Evolutionary conservation across 2,329 filamentous ascomycete species (phyloP).

Genomic region (Aureobasidium lini): DNA sequence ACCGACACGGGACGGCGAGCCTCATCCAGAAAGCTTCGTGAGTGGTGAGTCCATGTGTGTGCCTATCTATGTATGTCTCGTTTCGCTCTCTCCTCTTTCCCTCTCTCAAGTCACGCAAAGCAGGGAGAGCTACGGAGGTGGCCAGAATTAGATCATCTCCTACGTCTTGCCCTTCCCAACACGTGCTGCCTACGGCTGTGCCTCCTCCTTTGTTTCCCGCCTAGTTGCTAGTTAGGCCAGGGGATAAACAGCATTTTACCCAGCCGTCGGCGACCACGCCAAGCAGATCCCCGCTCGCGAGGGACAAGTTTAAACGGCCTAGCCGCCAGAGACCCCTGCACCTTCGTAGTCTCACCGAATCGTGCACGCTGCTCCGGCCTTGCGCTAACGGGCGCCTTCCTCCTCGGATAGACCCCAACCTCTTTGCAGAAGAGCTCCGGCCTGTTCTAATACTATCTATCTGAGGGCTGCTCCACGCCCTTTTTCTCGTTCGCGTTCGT

Average conservation of each 20-base stretch:
- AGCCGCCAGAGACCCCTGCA: constrained; percentile 14
- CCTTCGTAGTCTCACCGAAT: constrained; percentile 12
- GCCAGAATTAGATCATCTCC: constrained; percentile 9
- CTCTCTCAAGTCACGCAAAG: constrained; percentile 2
- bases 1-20: constrained; percentile 8
- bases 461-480: constrained; percentile 14
- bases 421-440: constrained; percentile 12
- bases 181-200: constrained; percentile 13
- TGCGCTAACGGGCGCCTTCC: constrained; percentile 15
- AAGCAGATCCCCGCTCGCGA: constrained; percentile 13
- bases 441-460: constrained; percentile 14
- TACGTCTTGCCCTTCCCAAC: neutral
- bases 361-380: constrained; percentile 14
- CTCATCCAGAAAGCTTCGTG: constrained; percentile 6
- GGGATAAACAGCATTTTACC: constrained; percentile 14
- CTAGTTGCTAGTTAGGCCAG: constrained; percentile 4
- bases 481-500: constrained; percentile 15
- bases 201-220: constrained; percentile 10
- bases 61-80: neutral
- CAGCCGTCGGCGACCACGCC: constrained; percentile 13
- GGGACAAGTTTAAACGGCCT: constrained; percentile 14
- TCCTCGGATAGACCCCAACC: constrained; percentile 16
- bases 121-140: neutral
- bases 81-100: neutral
- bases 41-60: neutral